Evolutionary conservation across 1,139 yeast genomes (phyloP).

Genomic region (Suhomyces anneliseae): DNA sequence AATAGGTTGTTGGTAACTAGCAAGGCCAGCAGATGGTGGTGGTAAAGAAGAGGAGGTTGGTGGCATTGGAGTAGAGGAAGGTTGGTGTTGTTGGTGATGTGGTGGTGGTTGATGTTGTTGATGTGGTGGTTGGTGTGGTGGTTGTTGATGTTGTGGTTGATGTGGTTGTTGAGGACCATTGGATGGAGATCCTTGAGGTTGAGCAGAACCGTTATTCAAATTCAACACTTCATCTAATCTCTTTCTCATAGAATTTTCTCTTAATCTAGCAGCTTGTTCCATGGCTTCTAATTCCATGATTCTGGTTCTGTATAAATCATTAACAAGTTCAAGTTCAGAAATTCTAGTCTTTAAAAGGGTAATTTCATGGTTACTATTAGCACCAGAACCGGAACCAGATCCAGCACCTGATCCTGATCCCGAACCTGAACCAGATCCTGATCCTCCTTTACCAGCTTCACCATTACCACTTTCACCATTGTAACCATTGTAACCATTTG

Average conservation of each 20-base stretch:
- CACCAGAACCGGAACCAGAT: background rate
- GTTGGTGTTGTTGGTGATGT: background rate
- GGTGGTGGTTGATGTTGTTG: background rate
- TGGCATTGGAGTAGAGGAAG: slow-evolving; percentile 4
- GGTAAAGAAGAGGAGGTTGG: slow-evolving; percentile 4
- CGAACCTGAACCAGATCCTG: slow-evolving; percentile 14
- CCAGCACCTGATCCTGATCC: slow-evolving; percentile 1
- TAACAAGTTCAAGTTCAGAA: slow-evolving; percentile 86
- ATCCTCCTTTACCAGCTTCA: slow-evolving; percentile 15
- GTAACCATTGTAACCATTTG: slow-evolving; percentile 14
- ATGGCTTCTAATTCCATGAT: slow-evolving; percentile 77
- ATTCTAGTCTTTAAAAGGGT: slow-evolving; percentile 69
- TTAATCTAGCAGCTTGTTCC: slow-evolving; percentile 58
- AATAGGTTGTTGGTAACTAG: background rate
- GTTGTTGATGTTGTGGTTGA: background rate
- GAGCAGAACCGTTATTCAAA: slow-evolving; percentile 7
- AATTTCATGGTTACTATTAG: slow-evolving; percentile 36
- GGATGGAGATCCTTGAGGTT: background rate
- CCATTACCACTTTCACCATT: slow-evolving; percentile 14
- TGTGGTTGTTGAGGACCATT: background rate
- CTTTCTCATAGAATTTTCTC: slow-evolving; percentile 51
- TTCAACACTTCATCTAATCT: slow-evolving; percentile 46
- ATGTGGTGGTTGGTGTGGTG: background rate
- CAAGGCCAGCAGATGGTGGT: slow-evolving; percentile 1
- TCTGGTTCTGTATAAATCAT: slow-evolving; percentile 79